Percentiles rank a stretch among this genome's conserved stretches.
Conservation (phyloP, 2,329 filamentous ascomycete species). For the Stachybotrys echinatus region DNA sequence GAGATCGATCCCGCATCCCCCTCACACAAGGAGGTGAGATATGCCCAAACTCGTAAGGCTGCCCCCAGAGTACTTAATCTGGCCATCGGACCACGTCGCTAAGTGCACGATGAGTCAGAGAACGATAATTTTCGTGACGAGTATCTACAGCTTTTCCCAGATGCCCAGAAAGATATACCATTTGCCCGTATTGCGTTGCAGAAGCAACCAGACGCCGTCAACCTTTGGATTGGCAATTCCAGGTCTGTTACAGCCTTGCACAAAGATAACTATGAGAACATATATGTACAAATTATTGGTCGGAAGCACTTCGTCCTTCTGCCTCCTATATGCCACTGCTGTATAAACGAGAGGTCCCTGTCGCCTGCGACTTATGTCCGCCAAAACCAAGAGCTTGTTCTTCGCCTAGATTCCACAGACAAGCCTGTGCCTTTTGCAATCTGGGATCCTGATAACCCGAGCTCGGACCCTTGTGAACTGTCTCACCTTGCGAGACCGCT, state of each 20-base stretch:
- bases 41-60: conserved; percentile 67
- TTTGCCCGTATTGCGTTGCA: conserved; percentile 70
- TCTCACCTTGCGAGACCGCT: conserved; percentile 56
- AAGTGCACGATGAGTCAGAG: conserved; percentile 37
- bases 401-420: conserved; percentile 27
- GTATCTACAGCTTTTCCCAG: conserved; percentile 56
- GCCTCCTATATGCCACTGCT: conserved; percentile 64
- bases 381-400: conserved; percentile 15
- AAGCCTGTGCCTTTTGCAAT: conserved; percentile 59
- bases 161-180: conserved; percentile 60
- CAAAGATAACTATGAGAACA: conserved; percentile 81
- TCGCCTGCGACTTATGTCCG: conserved; percentile 53
- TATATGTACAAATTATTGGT: conserved; percentile 73
- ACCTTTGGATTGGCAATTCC: conserved; percentile 77
- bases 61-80: not conserved
- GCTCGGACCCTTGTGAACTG: conserved; percentile 45
- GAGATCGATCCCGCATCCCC: conserved; percentile 35
- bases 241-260: conserved; percentile 67
- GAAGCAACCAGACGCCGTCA: conserved; percentile 66
- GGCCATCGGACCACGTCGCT: not conserved
- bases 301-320: conserved; percentile 70
- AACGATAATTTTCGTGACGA: conserved; percentile 78
- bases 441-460: conserved; percentile 66
- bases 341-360: conserved; percentile 60
- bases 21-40: conserved; percentile 48